A percentile compares a stretch with the other conserved stretches of the same genome.
phyloP scores from a whole-genome alignment of 139 green algal species.

The Diplosphaera chodatii region DNA sequence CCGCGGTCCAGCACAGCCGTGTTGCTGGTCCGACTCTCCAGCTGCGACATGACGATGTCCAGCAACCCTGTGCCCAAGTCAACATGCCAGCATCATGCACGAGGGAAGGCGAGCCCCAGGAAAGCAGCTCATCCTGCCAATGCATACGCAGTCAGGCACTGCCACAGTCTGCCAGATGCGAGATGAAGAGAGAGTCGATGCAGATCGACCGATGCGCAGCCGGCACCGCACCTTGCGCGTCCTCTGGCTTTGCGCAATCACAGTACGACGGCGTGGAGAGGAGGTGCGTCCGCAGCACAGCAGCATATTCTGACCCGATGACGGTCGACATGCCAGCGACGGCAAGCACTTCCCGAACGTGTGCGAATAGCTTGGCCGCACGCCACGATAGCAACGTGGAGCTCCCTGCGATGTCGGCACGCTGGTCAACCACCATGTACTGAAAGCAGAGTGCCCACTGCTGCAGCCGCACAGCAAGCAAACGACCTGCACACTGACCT shows the following conservation, averaged over 20 bases:
- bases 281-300: conserved; percentile 28
- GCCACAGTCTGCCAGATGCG: not conserved
- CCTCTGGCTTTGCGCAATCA: not conserved
- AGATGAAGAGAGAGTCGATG: no score
- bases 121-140: no score
- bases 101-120: no score
- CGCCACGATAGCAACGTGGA: conserved; percentile 21
- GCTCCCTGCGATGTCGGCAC: conserved; percentile 11
- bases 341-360: conserved; percentile 30
- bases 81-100: no score
- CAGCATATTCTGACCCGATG: conserved; percentile 25
- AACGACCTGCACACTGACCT: conserved; percentile 8
- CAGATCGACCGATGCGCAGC: no score
- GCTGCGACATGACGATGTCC: conserved; percentile 12
- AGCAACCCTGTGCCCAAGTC: conserved; percentile 25
- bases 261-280: conserved; percentile 27
- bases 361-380: conserved; percentile 21
- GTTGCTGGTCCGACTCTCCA: conserved; percentile 16
- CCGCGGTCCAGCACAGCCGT: conserved; percentile 10
- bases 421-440: no score
- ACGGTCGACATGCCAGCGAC: conserved; percentile 8
- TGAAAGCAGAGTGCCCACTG: no score
- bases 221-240: conserved; percentile 18
- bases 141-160: no score
- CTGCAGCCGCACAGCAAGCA: not conserved